Base-by-base conservation (phyloP, 2,329 filamentous ascomycete genomes). In the Chaetomium globosum region DNA sequence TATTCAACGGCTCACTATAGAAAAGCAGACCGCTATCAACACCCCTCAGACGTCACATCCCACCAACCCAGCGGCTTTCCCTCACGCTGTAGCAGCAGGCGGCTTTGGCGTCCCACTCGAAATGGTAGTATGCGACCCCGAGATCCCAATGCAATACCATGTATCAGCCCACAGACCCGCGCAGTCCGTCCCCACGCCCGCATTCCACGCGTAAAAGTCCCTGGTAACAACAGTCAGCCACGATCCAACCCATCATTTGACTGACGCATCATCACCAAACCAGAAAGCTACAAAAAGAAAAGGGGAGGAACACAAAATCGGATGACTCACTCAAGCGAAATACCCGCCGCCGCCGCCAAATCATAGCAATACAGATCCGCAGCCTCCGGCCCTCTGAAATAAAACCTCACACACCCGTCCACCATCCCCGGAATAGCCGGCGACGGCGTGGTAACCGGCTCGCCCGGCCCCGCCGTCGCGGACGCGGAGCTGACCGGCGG, bases 381-480 rank as follows among this genome's bases (percentile, higher is more conserved):
- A 1, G 28, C 30, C 2, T 60, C 58, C 4, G 46, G n/a, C 7
- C 58, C 58, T 3, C 48, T 48, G 30, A 60, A 49, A 31, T 59
- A 67, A 31, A 58, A 65, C 19, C 55, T 30, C 56, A 63, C 55
- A 33, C 64, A 65, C 12, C 53, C 58, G 46, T 21, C 39, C 28
- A 71, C 68, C 67, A 76, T 74, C 48, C 71, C 71, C 1, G 71
- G 58, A 2, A 60, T 36, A 12, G 12, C 53, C 54, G 76, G 74
- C 23, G 66, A 71, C 6, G 75, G 73, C 31, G 68, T 68, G 7
- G 59, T 6, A 2, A 48, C 39, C 0, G 75, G 75, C 10, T 73
- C 75, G 9, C 69, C 58, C 21, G 39, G 39, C 3, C 39, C 16
- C 2, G 39, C 39, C 16, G 39, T 43, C 16, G 65, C 21, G 8